These are phyloP conservation scores for Thelephora ganbajun DNA, from an alignment of 768 basidiomycete species.

Conservation along the genomic window DNA sequence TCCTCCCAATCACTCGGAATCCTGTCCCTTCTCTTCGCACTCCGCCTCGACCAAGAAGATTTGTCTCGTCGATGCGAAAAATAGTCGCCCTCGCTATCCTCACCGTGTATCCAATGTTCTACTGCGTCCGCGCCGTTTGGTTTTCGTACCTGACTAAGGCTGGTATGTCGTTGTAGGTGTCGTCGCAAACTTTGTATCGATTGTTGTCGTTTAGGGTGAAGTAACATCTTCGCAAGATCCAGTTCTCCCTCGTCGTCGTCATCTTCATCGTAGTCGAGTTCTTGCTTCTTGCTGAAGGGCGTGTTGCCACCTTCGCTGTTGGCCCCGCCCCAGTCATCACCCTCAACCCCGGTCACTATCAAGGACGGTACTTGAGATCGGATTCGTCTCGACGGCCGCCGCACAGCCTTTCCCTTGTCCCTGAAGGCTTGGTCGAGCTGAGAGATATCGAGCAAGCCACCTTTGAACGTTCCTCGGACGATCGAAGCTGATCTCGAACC, in stretches of 20 bases:
- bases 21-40: background rate
- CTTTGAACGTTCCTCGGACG: slow-evolving; percentile 4
- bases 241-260: slow-evolving; percentile 44
- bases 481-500: slow-evolving; percentile 44
- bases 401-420: slow-evolving; percentile 7
- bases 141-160: background rate
- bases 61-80: background rate
- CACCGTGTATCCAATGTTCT: background rate
- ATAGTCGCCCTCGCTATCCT: background rate
- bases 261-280: slow-evolving; percentile 24
- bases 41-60: background rate
- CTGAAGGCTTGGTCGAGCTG: slow-evolving; percentile 7
- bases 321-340: slow-evolving; percentile 11
- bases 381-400: slow-evolving; percentile 5
- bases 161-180: slow-evolving; percentile 28
- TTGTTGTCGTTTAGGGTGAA: slow-evolving; percentile 57
- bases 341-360: slow-evolving; percentile 4
- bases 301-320: slow-evolving; percentile 28
- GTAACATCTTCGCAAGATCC: slow-evolving; percentile 50
- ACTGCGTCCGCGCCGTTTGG: background rate
- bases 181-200: slow-evolving; percentile 60
- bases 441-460: background rate
- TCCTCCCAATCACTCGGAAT: background rate
- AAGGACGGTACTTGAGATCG: slow-evolving; percentile 7
- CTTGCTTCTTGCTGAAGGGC: slow-evolving; percentile 37